phyloP scores from a whole-genome alignment of 2,329 filamentous ascomycete genomes.

The Arthroderma uncinatum region DNA sequence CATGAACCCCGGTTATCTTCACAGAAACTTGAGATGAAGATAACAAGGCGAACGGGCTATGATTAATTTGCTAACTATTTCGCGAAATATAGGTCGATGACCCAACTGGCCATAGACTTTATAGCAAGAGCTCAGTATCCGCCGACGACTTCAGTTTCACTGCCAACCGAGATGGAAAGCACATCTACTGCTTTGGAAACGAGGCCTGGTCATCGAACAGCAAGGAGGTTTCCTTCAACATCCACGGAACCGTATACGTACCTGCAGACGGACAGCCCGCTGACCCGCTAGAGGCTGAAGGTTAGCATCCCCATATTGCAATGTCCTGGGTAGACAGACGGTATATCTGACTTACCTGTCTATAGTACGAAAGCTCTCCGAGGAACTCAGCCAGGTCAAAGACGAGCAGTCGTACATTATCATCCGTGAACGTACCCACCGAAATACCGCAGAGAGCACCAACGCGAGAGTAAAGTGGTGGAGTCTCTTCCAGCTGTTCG shows the following conservation, averaged over 20 bases:
- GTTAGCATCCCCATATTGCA: conserved; percentile 38
- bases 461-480: conserved; percentile 98
- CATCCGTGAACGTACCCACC: conserved; percentile 84
- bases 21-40: not conserved
- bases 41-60: not conserved
- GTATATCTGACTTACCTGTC: not conserved
- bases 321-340: not conserved
- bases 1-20: not conserved
- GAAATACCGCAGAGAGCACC: conserved; percentile 97
- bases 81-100: conserved; percentile 55
- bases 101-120: conserved; percentile 62
- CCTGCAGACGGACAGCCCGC: conserved; percentile 71
- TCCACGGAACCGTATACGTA: conserved; percentile 96
- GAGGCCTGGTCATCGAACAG: conserved; percentile 93
- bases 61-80: not conserved
- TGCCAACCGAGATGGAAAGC: conserved; percentile 75
- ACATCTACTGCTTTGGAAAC: conserved; percentile 97
- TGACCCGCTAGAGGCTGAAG: conserved; percentile 84
- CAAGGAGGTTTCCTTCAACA: conserved; percentile 98
- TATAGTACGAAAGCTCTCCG: conserved; percentile 67
- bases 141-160: conserved; percentile 91
- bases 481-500: conserved; percentile 89
- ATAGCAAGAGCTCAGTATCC: conserved; percentile 68
- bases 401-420: conserved; percentile 98
- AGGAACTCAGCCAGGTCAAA: conserved; percentile 82